Base-by-base conservation (phyloP, 345 rosid genomes). In the Pugionium dolabratum region DNA sequence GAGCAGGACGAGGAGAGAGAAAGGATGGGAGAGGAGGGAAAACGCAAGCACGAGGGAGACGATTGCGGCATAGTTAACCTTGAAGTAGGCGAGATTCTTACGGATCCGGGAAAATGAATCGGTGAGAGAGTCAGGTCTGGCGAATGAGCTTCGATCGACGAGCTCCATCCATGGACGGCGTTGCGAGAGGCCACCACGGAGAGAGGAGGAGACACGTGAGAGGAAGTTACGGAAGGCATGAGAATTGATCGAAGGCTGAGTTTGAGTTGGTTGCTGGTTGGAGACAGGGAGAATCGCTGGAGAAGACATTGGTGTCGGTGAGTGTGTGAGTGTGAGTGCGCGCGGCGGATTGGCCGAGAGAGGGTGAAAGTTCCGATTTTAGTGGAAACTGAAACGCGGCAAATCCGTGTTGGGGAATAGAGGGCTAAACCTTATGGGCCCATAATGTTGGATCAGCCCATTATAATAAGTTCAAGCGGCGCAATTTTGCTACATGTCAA, bases 51-150 rank as follows among this genome's bases (percentile, higher is more conserved):
- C 73, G 1, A 67, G 9, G 2, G 77, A 67, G 10, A 67, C 69
- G 48, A 74, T 67, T 3, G 73, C 58, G 6, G 67, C 11, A 54
- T 74, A 74, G 4, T 74, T 74, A 0, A 74, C 82, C 52, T 85
- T 85, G 81, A 87, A 87, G 77, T 87, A 87, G 9, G 85, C 46
- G 66, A 83, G 83, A 73, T 87, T 85, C 79, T 83, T 83, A 58
- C 94, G 85, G 74, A 83, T 72, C 78, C 94, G 88, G 52, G 81
- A 53, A 10, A 84, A 69, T 0, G 94, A 82, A 1, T 87, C 94
- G 61, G 87, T 71, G 65, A 87, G 59, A 27, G 94, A 85, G 40
- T 87, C 94, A 4, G 90, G 94, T 73, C 81, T 79, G 39, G 86
- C 76, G 82, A 85, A 81, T 3, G 90, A 82, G 63, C 80, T 75